Conservation (phyloP, 768 basidiomycete genomes). For the Mycena sanguinolenta region DNA sequence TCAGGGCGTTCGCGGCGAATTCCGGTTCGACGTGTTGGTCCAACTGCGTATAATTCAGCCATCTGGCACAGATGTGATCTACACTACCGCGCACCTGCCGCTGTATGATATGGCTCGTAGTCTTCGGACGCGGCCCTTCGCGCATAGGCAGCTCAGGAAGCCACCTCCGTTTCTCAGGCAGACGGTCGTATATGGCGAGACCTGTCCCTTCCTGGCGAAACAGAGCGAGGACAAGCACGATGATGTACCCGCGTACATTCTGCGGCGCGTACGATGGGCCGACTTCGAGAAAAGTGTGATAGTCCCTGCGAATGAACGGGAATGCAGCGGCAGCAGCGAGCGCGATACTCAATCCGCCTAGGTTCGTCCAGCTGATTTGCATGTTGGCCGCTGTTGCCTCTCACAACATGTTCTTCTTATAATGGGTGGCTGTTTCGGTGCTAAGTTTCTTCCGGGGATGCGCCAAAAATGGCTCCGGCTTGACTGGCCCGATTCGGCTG, state of each 20-base stretch:
- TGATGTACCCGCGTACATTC: slow-evolving; percentile 31
- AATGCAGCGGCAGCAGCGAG: slow-evolving; percentile 22
- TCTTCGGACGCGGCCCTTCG: slow-evolving; percentile 19
- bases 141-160: slow-evolving; percentile 22
- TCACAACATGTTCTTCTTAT: too few relatives aligned
- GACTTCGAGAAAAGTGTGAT: slow-evolving; percentile 24
- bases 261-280: slow-evolving; percentile 35
- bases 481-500: slow-evolving; percentile 1
- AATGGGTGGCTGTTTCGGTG: too few relatives aligned
- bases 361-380: slow-evolving; percentile 9
- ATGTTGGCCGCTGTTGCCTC: too few relatives aligned
- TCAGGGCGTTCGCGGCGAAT: slow-evolving; percentile 9
- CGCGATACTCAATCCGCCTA: neutral
- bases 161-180: slow-evolving; percentile 32
- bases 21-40: slow-evolving; percentile 21
- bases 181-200: slow-evolving; percentile 27
- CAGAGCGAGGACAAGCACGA: slow-evolving; percentile 29
- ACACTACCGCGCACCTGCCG: slow-evolving; percentile 19
- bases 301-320: slow-evolving; percentile 30
- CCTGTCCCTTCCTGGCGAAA: slow-evolving; percentile 27
- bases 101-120: slow-evolving; percentile 34
- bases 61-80: neutral
- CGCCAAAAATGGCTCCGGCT: slow-evolving; percentile 24
- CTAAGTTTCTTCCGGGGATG: too few relatives aligned
- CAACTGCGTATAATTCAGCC: neutral